Conservation (phyloP, 768 basidiomycete species). For the Trametes cubensis region DNA sequence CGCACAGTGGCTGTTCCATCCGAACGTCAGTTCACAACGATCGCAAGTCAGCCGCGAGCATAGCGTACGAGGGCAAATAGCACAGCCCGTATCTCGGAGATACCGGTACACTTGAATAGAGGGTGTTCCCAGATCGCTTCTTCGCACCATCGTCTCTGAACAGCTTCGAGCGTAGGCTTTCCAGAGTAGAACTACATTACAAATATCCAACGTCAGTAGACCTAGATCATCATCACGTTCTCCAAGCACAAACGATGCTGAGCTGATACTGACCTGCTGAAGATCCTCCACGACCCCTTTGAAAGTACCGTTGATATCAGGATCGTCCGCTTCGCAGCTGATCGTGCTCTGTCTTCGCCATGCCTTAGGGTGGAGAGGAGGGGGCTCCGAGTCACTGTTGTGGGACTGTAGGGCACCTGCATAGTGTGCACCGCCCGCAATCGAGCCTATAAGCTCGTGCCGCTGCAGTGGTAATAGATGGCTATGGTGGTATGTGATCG, state of each 20-base stretch:
- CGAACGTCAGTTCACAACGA: no score
- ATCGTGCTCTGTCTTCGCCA: constrained; percentile 10
- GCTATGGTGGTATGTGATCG: constrained; percentile 17
- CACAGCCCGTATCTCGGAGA: constrained; percentile 46
- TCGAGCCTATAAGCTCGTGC: constrained; percentile 55
- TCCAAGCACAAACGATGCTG: neutral
- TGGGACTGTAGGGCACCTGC: constrained; percentile 42
- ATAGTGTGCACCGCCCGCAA: constrained; percentile 66
- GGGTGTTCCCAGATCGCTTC: constrained; percentile 67
- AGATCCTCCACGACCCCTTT: constrained; percentile 57
- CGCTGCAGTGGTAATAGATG: constrained; percentile 43
- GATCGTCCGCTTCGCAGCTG: constrained; percentile 22
- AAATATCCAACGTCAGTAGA: neutral
- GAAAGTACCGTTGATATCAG: constrained; percentile 34
- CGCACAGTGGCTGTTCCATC: constrained; percentile 51
- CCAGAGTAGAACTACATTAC: constrained; percentile 48
- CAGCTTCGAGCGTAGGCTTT: constrained; percentile 53
- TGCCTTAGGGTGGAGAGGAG: constrained; percentile 6
- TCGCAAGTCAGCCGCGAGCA: no score
- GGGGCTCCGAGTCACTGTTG: constrained; percentile 9
- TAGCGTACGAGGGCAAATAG: constrained; percentile 45
- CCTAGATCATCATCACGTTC: neutral
- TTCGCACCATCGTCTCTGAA: constrained; percentile 53
- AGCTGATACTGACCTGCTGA: constrained; percentile 40
- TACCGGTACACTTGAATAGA: constrained; percentile 50